These are phyloP conservation scores for Stephanodiscus triporus DNA, from an alignment of 108 stramenopile genomes.

Conservation along the genomic window DNA sequence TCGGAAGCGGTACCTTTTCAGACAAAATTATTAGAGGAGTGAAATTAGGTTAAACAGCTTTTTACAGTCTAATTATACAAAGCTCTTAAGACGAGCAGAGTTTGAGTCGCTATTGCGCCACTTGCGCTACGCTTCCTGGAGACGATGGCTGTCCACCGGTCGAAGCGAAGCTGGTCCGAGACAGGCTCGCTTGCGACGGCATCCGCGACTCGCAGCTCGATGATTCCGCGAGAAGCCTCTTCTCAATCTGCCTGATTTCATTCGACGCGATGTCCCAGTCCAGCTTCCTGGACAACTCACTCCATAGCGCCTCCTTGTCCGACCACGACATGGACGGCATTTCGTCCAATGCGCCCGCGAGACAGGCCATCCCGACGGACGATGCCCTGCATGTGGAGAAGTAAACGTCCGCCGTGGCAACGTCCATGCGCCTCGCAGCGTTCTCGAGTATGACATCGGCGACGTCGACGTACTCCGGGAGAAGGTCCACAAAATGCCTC, in stretches of 20 bases:
- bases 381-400: slow-evolving; percentile 11
- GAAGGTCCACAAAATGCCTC: slow-evolving; percentile 13
- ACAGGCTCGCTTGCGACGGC: slow-evolving; percentile 2
- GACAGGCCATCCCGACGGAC: slow-evolving; percentile 20
- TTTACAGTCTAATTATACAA: background rate
- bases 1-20: too few species aligned
- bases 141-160: background rate
- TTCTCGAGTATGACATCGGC: background rate
- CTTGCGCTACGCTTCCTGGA: background rate
- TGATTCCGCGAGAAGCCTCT: slow-evolving; percentile 1
- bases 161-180: background rate
- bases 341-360: slow-evolving; percentile 22
- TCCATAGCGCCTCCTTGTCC: slow-evolving; percentile 11
- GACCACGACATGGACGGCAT: background rate
- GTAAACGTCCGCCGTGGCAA: slow-evolving; percentile 12
- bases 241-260: slow-evolving; percentile 25
- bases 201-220: slow-evolving; percentile 2
- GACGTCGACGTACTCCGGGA: background rate
- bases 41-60: background rate
- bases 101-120: background rate
- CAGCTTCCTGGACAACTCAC: slow-evolving; percentile 4
- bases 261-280: slow-evolving; percentile 11
- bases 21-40: too few species aligned
- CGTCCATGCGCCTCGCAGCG: slow-evolving; percentile 15
- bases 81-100: background rate